These are phyloP conservation scores for Mycena haematopus DNA, from an alignment of 768 basidiomycete species.

Conservation along the genomic window DNA sequence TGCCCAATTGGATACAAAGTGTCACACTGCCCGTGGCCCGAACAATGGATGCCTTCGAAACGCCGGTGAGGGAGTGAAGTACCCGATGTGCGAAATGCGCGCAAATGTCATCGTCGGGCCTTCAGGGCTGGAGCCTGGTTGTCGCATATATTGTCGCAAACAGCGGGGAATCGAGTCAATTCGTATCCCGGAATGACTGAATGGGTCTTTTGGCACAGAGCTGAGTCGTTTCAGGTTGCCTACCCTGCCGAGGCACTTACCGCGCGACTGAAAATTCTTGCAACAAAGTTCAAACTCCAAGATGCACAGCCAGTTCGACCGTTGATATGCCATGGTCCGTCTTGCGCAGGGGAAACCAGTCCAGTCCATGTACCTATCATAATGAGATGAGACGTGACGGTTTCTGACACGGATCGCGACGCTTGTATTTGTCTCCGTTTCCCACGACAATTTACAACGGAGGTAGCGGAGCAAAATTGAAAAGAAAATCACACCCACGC, in stretches of 20 bases:
- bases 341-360: conserved; percentile 10
- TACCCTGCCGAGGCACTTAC: conserved; percentile 7
- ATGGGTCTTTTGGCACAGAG: conserved; percentile 17
- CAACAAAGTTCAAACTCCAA: background rate
- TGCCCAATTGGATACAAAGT: conserved; percentile 24
- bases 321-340: conserved; percentile 4
- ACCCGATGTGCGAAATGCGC: conserved; percentile 21
- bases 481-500: conserved; percentile 9
- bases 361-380: conserved; percentile 16
- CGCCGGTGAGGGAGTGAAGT: background rate
- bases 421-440: conserved; percentile 22
- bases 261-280: background rate
- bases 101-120: conserved; percentile 20
- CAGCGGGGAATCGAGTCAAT: conserved; percentile 7
- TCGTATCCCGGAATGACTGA: conserved; percentile 10
- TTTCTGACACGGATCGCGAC: background rate
- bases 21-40: conserved; percentile 15
- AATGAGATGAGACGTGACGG: conserved; percentile 4
- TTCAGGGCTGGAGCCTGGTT: conserved; percentile 23
- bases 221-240: conserved; percentile 21
- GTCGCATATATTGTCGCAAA: conserved; percentile 5
- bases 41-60: conserved; percentile 2
- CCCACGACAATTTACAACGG: conserved; percentile 20
- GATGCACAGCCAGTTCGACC: conserved; percentile 16
- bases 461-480: background rate